These are phyloP conservation scores for Omphalotus olearius DNA, from an alignment of 1,284 basidiomycete species.

Conservation along the genomic window DNA sequence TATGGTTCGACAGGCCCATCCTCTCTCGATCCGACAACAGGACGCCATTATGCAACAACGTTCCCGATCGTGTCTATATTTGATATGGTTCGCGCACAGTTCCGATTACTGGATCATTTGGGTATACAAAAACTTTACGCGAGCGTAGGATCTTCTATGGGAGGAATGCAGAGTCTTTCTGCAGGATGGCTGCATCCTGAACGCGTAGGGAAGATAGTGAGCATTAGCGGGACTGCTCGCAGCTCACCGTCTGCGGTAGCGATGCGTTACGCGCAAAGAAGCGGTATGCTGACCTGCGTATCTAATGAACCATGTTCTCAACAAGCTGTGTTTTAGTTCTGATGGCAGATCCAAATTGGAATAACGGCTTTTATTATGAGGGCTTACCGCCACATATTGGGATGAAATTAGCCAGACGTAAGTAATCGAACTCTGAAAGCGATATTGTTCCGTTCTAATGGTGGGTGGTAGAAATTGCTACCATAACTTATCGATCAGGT, in stretches of 20 bases:
- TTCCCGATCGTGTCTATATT: constrained; percentile 94
- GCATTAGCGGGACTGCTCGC: constrained; percentile 91
- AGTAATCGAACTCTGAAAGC: constrained; percentile 27
- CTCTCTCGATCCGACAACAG: constrained; percentile 65
- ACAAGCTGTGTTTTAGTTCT: constrained; percentile 57
- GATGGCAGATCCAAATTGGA: constrained; percentile 99
- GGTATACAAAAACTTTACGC: constrained; percentile 88
- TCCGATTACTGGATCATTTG: constrained; percentile 80
- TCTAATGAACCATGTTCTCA: constrained; percentile 2
- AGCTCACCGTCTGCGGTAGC: constrained; percentile 91
- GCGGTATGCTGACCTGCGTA: constrained; percentile 46
- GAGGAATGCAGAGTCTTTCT: constrained; percentile 97
- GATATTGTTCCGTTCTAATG: background rate
- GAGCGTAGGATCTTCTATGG: constrained; percentile 93
- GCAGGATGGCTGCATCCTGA: constrained; percentile 91
- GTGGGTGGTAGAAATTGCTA: constrained; percentile 80
- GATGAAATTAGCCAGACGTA: constrained; percentile 97
- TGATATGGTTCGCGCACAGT: constrained; percentile 96
- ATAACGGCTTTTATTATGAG: constrained; percentile 97
- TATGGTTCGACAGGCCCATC: constrained; percentile 96
- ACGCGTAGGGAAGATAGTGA: constrained; percentile 85
- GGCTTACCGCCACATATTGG: constrained; percentile 93
- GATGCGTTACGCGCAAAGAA: constrained; percentile 93
- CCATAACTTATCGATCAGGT: constrained; percentile 97
- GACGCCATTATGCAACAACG: constrained; percentile 79